A percentile compares a stretch with the other conserved stretches of the same genome.
Conservation (phyloP, 2,329 filamentous ascomycete species). For the Alternaria sp. region DNA sequence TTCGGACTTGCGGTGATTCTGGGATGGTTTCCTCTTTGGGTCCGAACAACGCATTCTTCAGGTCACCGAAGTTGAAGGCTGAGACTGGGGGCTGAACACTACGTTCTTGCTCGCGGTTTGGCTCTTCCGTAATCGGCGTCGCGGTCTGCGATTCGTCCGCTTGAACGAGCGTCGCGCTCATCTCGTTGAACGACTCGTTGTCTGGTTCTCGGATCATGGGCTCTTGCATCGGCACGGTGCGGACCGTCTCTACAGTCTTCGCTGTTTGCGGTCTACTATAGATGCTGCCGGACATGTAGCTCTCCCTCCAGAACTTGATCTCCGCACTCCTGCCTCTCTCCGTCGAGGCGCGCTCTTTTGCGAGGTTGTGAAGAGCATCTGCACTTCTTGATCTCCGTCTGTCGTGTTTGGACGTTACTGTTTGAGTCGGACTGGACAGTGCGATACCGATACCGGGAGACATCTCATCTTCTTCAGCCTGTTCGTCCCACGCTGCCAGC, state of each 20-base stretch:
- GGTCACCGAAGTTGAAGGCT: conserved; percentile 48
- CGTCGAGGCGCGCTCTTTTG: conserved; percentile 29
- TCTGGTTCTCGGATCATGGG: conserved; percentile 25
- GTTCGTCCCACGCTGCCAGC: conserved; percentile 39
- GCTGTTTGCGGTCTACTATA: conserved; percentile 47
- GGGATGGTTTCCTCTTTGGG: conserved; percentile 19
- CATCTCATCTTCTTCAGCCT: conserved; percentile 28
- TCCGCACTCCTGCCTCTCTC: conserved; percentile 43
- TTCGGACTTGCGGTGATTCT: conserved; percentile 9
- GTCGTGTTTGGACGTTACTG: conserved; percentile 20
- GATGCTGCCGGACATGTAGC: conserved; percentile 40
- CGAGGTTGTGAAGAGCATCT: conserved; percentile 44
- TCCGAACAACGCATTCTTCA: conserved; percentile 33
- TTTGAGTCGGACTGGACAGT: conserved; percentile 38
- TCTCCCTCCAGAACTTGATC: conserved; percentile 47
- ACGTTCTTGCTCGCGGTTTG: not conserved
- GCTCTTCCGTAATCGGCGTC: conserved; percentile 8
- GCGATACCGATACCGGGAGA: conserved; percentile 47
- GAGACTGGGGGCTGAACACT: conserved; percentile 29
- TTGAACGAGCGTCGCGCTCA: conserved; percentile 32
- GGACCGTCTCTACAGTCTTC: conserved; percentile 40
- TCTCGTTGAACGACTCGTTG: conserved; percentile 26
- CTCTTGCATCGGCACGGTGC: conserved; percentile 31
- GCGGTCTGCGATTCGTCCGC: conserved; percentile 24
- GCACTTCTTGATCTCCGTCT: conserved; percentile 48